Evolutionary conservation across 2,329 filamentous ascomycete species (phyloP), one percentile per base, ranked within the genome.

Genomic region (Trichoderma arundinaceum): DNA sequence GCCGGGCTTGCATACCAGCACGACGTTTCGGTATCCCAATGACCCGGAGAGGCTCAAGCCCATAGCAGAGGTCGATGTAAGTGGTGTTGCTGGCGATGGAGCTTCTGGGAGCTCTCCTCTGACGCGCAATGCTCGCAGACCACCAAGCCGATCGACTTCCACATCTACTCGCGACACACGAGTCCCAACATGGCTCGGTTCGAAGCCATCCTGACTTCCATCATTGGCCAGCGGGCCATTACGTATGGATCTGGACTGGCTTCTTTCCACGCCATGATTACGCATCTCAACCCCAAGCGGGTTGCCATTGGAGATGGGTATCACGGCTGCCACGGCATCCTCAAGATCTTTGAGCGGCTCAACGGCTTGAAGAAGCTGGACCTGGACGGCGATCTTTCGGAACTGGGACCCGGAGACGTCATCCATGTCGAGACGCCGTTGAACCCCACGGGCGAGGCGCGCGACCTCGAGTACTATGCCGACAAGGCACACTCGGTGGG

Each of bases 391-490:
- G 81, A 87, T 8, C 81, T 84, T 13, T 85, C 86, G 46, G 85
- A 88, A 39, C 83, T 98, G 2, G 83, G 88, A 28, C 79, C 86
- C 3, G 94, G 94, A 2, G 95, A 98, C 76, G 81, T 98, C 3
- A 84, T 99, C 59, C 92, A 97, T 76, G 83, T 98, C 58, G 95
- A 99, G 80, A 98, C 94, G 4, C 95, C 95, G 0, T 83, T 97
- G 44, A 99, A 99, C 77, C 95, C 95, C 0, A 90, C 90, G 1
- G 95, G 95, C 58, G 89, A 90, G 72, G 93, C 93, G 1, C 89
- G 87, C 71, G 83, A 92, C 72, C 88, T 99, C 33, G 81, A 82
- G 39, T 78, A 81, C 61, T 97, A 90, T 76, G 92, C 92, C 0
- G 81, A 86, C 3, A 86, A 87, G 70, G 95, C 95, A 0, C 89